Base-by-base conservation (phyloP, 257 asterid genomes). In the Catharanthus roseus region DNA sequence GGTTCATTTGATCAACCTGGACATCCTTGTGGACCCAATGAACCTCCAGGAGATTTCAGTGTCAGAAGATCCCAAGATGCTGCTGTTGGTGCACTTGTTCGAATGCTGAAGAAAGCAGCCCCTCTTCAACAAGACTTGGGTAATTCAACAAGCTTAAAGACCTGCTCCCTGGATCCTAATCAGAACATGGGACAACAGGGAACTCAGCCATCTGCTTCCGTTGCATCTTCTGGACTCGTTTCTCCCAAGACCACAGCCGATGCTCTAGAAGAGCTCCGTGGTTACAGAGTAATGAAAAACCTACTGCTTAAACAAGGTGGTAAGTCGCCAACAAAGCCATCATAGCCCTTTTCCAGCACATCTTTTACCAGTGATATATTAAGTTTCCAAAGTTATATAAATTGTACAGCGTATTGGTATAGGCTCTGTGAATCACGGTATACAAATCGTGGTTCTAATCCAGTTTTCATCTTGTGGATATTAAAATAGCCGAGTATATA, bases 261-360 rank as follows among this genome's bases (percentile, higher is more conserved):
- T 76, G 97, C 97, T 21, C 78, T 89, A 36, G 88, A 91, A 71
- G 97, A 89, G 85, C 96, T 91, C 49, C 83, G 81, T 28, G 83
- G 36, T 8, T 91, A 84, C 74, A 69, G 65, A 54, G 78, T 78
- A 31, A 77, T 85, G 80, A 91, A 89, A 73, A 84, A 83, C 70
- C 31, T 11, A 65, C 67, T 91, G 69, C 81, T 89, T 66, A 81
- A 81, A 75, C 83, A 73, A 77, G 83, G 80, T 68, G 53, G 82
- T 49, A 19, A 49, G 55, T 49, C 23, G 9, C 55, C 16, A 49
- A 19, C 55, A 49, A 49, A 49, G 8, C 55, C 55, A 49, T 3
- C 19, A 15, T 47, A 47, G 53, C 53, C 53, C 53, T 47, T n/a
- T 15, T 16, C 53, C 53, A 16, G 5, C 5, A 47, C 53, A 47